Base-by-base conservation (phyloP, 768 basidiomycete genomes). In the Leccinum subgranulosum region DNA sequence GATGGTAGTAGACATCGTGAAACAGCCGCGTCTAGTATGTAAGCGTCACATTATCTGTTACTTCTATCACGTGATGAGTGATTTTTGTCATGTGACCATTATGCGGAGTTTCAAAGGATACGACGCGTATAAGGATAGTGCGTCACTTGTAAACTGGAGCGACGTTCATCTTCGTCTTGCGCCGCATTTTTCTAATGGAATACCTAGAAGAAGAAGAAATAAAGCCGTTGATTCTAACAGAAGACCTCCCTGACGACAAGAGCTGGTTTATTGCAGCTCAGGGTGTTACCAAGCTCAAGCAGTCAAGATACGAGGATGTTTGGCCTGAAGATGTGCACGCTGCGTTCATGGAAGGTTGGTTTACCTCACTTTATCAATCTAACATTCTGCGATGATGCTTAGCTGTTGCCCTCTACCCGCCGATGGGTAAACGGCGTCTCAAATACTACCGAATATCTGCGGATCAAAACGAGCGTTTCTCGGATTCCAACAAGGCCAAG, bases 341-440 rank as follows among this genome's bases (percentile, higher is more conserved):
- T 53, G 71, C 73, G 9, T 72, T 72, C 39, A 73, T 74, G 71
- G 71, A 72, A 73, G 71, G 71, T 74, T n/a, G 2, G 69, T 59
- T 31, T 33, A 8, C 8, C 2, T 5, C 19, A 43, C 11, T 51
- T 36, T 31, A 8, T 10, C 43, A 23, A n/a, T 49, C 9, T 49
- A 29, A 25, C 28, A 48, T 50, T 43, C 56, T 69, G 27, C 54
- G 52, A 61, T 56, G 17, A 60, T n/a, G 48, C 41, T 11, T 57
- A 72, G 71, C 71, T 11, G 52, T 71, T 25, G 56, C 62, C 34
- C 31, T 74, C 46, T 74, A 74, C 60, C 71, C 71, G 2, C 73
- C 71, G 15, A 74, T 72, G 71, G 71, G 71, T 17, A 72, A 74
- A 56, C 73, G 66, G n/a, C 73, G 71, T 27, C 64, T 73, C 54